Conservation (phyloP, 331 rosid genomes). For the Dryas integrifolia region DNA sequence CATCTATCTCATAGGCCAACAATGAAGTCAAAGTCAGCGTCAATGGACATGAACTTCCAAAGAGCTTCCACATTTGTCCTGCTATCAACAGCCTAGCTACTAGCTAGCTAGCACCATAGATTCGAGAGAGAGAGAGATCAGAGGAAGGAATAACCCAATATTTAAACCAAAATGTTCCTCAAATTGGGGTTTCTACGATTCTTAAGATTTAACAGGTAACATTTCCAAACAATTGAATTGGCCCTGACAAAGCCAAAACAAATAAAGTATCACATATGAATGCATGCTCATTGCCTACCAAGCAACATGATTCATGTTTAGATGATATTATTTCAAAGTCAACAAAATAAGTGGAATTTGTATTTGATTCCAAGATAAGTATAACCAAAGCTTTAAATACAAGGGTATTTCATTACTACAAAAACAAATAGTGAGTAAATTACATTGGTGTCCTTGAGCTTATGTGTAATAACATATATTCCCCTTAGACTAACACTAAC, state of each 20-base stretch:
- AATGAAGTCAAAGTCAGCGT: constrained; percentile 7
- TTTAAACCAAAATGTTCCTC: not conserved
- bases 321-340: not conserved
- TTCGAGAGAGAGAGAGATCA: not conserved
- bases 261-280: not conserved
- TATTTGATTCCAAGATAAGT: not conserved
- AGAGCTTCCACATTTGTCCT: not conserved
- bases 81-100: not conserved
- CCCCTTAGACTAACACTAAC: not conserved
- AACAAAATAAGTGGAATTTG: not conserved
- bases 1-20: not conserved
- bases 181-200: not conserved
- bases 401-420: not conserved
- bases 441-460: not conserved
- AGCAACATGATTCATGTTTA: not conserved
- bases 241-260: not conserved
- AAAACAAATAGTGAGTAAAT: not conserved
- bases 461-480: not conserved
- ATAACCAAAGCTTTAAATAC: not conserved
- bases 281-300: not conserved
- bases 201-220: not conserved
- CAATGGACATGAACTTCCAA: constrained; percentile 16
- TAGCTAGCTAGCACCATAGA: not conserved
- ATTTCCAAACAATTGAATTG: not conserved
- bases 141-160: not conserved